These are phyloP conservation scores for Gymnopilus dilepis DNA, from an alignment of 768 basidiomycete species.

Conservation along the genomic window DNA sequence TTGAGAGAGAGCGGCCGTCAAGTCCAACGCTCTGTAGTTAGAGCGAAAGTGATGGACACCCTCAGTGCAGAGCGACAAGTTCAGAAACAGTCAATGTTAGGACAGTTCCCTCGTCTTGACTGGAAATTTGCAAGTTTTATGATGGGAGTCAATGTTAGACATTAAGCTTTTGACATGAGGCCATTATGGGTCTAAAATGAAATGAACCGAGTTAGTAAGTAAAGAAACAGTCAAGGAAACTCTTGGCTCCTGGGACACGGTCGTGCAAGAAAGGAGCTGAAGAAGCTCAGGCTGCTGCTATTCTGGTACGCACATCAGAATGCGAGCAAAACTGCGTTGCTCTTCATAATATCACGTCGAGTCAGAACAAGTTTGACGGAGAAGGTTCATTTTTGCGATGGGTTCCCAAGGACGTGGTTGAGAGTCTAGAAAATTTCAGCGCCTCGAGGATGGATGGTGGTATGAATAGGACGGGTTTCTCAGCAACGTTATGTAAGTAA, in stretches of 20 bases:
- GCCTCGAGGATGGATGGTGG: not conserved
- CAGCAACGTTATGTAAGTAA: not conserved
- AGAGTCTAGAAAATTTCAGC: not conserved
- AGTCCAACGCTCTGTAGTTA: no score
- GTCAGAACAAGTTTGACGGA: not conserved
- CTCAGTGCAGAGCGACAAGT: not conserved
- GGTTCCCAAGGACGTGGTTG: not conserved
- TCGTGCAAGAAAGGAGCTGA: not conserved
- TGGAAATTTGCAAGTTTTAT: not conserved
- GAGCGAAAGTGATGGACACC: conserved; percentile 1
- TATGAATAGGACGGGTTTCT: not conserved
- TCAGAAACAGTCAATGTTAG: not conserved
- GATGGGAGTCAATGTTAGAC: not conserved
- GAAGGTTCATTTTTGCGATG: not conserved
- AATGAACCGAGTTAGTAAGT: not conserved
- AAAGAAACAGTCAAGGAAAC: not conserved
- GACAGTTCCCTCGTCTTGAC: no score
- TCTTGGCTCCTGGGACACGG: not conserved
- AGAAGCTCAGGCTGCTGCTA: not conserved
- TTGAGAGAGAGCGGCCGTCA: not conserved
- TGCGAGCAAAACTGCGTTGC: not conserved
- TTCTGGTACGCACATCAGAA: not conserved
- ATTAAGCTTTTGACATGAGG: not conserved
- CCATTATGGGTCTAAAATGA: not conserved
- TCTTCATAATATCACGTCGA: not conserved